Percentiles rank a stretch among this genome's conserved stretches.
phyloP scores from a whole-genome alignment of 179 eudicot genomes.

The Actinidia chinensis region DNA sequence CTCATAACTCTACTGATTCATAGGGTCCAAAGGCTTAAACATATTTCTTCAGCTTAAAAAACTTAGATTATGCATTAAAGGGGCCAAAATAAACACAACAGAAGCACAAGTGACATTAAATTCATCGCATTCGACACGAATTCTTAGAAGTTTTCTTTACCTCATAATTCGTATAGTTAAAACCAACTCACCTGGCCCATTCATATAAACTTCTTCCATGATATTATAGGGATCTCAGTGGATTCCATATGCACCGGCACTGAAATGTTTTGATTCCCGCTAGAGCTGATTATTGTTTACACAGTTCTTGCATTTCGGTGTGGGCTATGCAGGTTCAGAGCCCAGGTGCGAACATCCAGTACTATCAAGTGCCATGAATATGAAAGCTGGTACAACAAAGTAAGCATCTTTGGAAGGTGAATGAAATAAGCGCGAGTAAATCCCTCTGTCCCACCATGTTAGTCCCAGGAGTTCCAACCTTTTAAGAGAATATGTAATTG shows the following conservation, averaged over 20 bases:
- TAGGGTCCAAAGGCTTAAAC: background rate
- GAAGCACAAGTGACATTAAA: background rate
- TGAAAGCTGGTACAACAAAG: background rate
- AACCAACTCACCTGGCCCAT: slow-evolving; percentile 89
- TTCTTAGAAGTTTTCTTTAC: slow-evolving; percentile 32
- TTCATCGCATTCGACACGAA: background rate
- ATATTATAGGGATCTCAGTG: slow-evolving; percentile 56
- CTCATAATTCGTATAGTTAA: slow-evolving; percentile 70
- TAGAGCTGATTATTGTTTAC: slow-evolving; percentile 56
- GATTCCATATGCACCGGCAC: slow-evolving; percentile 62
- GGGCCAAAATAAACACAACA: background rate
- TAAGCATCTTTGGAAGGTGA: background rate
- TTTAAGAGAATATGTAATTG: no score
- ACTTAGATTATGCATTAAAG: background rate
- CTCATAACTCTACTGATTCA: background rate
- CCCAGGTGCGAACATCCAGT: slow-evolving; percentile 93
- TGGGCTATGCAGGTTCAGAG: slow-evolving; percentile 87
- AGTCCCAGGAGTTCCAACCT: no score
- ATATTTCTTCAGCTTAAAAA: background rate
- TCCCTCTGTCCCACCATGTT: no score
- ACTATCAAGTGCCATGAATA: slow-evolving; percentile 43
- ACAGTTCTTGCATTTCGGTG: slow-evolving; percentile 79
- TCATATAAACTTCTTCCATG: slow-evolving; percentile 85
- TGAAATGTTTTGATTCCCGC: slow-evolving; percentile 72
- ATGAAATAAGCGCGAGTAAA: slow-evolving; percentile 1